Base-by-base conservation (phyloP, 1,139 yeast genomes). In the Pichia terricola region DNA sequence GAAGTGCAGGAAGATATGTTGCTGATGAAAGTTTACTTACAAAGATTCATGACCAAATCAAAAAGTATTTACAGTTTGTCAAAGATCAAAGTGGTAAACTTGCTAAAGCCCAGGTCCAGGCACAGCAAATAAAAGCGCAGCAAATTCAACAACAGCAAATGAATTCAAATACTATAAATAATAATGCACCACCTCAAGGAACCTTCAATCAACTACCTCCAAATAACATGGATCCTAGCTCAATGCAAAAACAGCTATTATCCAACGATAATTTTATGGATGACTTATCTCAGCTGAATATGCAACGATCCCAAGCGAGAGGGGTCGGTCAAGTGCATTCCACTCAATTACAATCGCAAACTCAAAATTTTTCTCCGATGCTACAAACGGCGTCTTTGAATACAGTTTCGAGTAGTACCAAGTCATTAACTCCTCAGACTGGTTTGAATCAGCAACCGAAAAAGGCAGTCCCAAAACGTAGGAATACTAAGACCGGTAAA, bases 11-110 rank as follows among this genome's bases (percentile, higher is more conserved):
- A 35, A 62, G 74, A 45, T 80, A 74, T 62, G 68, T 81, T 61
- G 80, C 91, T 10, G 72, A 75, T 4, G 83, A 84, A 6, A 86
- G 78, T 45, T 70, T 85, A 40, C 67, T 85, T 41, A 85, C 78
- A 42, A 82, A 81, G 60, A 73, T 87, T 45, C 75, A 80, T 49
- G 67, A 72, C 41, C 94, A 86, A 55, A 79, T 84, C 50, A 82
- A 79, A 48, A 77, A 81, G 56, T 86, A 82, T 58, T 79, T 84
- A 63, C 79, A 77, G 47, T 82, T 77, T 61, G 88, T 86, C 47
- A 77, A 78, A 50, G 78, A 74, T 35, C 76, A 73, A 35, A 56
- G 55, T 42, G 44, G 53, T 31, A 57, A 58, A 40, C 67, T 53
- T 38, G 49, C 64, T 28, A 66, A 68, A 49, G 62, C 67, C 34